Evolutionary conservation across 345 rosid species (phyloP).

Genomic region (Anastatica hierochuntica): DNA sequence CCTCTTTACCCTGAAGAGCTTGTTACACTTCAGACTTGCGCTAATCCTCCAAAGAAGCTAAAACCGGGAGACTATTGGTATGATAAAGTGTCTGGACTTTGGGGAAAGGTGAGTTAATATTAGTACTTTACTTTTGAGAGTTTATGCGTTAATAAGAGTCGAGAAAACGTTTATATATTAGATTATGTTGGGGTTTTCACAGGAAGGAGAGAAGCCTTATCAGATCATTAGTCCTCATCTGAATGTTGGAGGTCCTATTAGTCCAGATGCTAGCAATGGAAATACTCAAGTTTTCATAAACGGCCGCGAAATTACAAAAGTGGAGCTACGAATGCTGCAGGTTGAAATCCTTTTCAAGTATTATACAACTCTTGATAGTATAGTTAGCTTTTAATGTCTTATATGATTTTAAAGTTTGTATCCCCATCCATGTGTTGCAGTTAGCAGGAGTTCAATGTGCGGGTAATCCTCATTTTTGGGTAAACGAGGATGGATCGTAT

Average conservation of each 20-base stretch:
- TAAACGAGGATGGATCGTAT: slow-evolving; percentile 97
- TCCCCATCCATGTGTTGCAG: slow-evolving; percentile 39
- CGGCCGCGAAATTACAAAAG: slow-evolving; percentile 92
- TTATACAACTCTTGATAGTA: background rate
- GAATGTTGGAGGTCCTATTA: slow-evolving; percentile 80
- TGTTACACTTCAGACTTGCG: slow-evolving; percentile 62
- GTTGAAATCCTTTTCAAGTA: slow-evolving; percentile 25
- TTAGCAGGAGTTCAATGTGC: slow-evolving; percentile 99
- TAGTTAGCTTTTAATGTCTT: slow-evolving; percentile 4
- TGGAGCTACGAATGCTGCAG: slow-evolving; percentile 96
- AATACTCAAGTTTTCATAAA: slow-evolving; percentile 86
- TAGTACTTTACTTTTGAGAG: background rate
- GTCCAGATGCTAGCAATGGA: slow-evolving; percentile 83
- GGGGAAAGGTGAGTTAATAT: slow-evolving; percentile 84
- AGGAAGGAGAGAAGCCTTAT: slow-evolving; percentile 95
- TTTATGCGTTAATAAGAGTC: background rate
- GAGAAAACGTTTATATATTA: slow-evolving; percentile 18
- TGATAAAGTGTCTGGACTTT: slow-evolving; percentile 95
- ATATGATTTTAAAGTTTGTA: background rate
- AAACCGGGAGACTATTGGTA: slow-evolving; percentile 99
- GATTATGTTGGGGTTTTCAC: slow-evolving; percentile 29
- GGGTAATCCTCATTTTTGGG: slow-evolving; percentile 99
- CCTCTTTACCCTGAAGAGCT: slow-evolving; percentile 79
- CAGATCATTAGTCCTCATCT: slow-evolving; percentile 86
- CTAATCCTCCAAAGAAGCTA: slow-evolving; percentile 81